Conservation (phyloP, 164 flowering plant genomes). For the Berberis thunbergii region DNA sequence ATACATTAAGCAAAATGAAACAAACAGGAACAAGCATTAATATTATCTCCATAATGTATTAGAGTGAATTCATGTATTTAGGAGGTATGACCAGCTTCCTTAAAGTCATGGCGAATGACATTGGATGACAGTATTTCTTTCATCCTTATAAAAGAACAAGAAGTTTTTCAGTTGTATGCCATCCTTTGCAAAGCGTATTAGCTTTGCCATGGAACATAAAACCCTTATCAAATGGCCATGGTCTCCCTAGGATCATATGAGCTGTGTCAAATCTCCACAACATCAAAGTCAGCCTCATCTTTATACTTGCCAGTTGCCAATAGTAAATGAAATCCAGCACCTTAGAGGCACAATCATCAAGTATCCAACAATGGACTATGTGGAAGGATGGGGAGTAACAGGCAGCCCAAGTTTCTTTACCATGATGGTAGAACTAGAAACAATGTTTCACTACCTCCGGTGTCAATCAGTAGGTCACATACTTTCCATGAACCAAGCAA, state of each 20-base stretch:
- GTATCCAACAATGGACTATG: not conserved
- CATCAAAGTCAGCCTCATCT: not conserved
- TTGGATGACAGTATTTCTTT: no score
- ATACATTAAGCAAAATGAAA: no score
- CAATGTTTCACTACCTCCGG: no score
- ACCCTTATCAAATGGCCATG: not conserved
- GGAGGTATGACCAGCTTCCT: no score
- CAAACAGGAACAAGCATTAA: no score
- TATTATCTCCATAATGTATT: no score
- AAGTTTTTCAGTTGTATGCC: not conserved
- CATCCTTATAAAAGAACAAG: no score
- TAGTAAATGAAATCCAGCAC: not conserved
- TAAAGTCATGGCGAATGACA: no score
- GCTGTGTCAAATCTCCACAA: no score
- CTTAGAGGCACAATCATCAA: not conserved
- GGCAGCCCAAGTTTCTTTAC: not conserved
- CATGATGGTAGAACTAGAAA: not conserved
- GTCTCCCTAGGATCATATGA: not conserved
- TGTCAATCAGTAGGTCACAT: no score
- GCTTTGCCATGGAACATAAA: not conserved
- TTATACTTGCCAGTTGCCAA: not conserved
- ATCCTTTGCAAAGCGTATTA: not conserved
- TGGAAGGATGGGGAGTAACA: not conserved
- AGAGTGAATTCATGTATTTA: no score
- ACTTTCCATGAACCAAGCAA: no score